phyloP scores from a whole-genome alignment of 2,329 filamentous ascomycete genomes.

The Pseudohalonectria lignicola region DNA sequence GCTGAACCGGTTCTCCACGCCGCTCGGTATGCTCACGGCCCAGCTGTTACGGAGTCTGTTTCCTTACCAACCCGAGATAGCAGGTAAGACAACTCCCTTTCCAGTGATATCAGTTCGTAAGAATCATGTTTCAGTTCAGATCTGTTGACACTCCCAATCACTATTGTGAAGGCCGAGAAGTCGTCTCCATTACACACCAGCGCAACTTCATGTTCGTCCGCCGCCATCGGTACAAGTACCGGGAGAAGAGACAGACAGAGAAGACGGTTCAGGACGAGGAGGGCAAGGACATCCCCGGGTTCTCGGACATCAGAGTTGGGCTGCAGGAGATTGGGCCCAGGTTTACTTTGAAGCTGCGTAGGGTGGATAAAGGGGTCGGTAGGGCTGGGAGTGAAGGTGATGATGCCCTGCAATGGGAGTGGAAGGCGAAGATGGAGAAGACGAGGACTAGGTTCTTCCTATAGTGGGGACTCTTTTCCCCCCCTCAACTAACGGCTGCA shows the following conservation, averaged over 20 bases:
- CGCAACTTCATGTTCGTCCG: constrained; percentile 93
- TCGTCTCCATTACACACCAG: constrained; percentile 89
- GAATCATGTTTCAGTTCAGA: too few relatives aligned
- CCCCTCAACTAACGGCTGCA: too few relatives aligned
- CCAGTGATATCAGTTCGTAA: too few relatives aligned
- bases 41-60: constrained; percentile 73
- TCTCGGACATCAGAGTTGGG: constrained; percentile 75
- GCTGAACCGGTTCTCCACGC: constrained; percentile 60
- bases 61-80: constrained; percentile 70
- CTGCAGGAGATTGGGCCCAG: constrained; percentile 78
- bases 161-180: constrained; percentile 79
- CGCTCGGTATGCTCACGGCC: constrained; percentile 78
- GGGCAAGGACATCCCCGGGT: constrained; percentile 73
- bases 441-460: constrained; percentile 86
- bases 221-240: constrained; percentile 83
- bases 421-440: constrained; percentile 95
- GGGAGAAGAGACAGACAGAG: constrained; percentile 77
- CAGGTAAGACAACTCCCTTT: constrained; percentile 33
- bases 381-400: constrained; percentile 56
- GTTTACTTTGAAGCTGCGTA: constrained; percentile 69
- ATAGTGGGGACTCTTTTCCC: too few relatives aligned
- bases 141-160: too few relatives aligned
- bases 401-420: constrained; percentile 83
- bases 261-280: constrained; percentile 76
- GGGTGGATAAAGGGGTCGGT: constrained; percentile 82